A percentile compares a stretch with the other conserved stretches of the same genome.
Conservation (phyloP, 2,329 filamentous ascomycete species). For the Fusarium nurragi region DNA sequence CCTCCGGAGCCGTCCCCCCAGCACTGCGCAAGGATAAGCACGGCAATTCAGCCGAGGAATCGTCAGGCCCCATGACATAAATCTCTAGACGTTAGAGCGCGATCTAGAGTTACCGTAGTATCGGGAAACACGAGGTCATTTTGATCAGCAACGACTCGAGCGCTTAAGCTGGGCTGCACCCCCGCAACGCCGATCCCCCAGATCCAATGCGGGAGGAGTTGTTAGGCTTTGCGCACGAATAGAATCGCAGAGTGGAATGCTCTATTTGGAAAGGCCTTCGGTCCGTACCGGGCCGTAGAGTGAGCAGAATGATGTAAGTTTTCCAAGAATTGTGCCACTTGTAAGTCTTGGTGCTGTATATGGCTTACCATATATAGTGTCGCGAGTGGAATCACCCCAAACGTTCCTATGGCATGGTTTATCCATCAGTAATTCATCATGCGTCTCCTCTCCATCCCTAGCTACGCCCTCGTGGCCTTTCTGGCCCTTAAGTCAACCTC, state of each 20-base stretch:
- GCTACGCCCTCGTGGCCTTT: not conserved
- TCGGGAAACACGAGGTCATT: not conserved
- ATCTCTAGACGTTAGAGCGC: not conserved
- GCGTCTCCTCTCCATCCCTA: not conserved
- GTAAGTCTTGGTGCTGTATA: not conserved
- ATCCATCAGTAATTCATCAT: not conserved
- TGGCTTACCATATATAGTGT: not conserved
- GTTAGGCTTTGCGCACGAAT: constrained; percentile 20
- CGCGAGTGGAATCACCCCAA: not conserved
- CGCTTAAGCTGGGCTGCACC: constrained; percentile 5
- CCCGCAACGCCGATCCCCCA: constrained; percentile 25
- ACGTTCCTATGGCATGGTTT: accelerated
- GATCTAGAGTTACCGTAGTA: not conserved
- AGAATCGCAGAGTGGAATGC: not conserved
- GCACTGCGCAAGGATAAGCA: not conserved
- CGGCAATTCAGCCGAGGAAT: not conserved
- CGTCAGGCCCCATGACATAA: not conserved
- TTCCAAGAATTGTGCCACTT: not conserved
- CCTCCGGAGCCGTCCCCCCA: not conserved
- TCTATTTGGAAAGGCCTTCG: not conserved
- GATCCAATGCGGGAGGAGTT: constrained; percentile 9
- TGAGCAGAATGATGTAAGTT: not conserved
- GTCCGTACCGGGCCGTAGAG: constrained; percentile 11
- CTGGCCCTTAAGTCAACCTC: not conserved
- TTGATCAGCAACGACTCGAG: constrained; percentile 10